Base-by-base conservation (phyloP, 805 yeast species). In the Metschnikowia cubensis region DNA sequence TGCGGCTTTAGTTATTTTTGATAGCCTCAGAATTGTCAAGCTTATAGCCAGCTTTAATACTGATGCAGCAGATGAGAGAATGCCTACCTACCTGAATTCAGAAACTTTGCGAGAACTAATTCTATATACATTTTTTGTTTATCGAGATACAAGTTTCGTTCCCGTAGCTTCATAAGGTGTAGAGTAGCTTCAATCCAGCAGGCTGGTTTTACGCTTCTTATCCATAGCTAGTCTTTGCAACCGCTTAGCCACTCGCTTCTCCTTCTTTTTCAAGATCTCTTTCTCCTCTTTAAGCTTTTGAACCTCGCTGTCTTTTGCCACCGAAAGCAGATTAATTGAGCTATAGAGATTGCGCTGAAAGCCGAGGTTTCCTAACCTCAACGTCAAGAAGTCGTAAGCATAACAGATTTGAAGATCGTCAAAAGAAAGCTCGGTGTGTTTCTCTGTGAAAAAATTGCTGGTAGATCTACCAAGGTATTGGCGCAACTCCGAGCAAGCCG, bases 351-450 rank as follows among this genome's bases (percentile, higher is more conserved):
- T 45, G 50, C 58, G 64, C 49, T 69, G 74, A 38, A 59, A 55
- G n/a, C 53, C 60, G 15, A 71, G 48, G 32, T 63, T 56, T 13
- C 59, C 59, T 51, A 62, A 61, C 25, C 68, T 56, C 5, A 71
- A 57, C 33, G 60, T 66, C 71, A 73, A 69, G 51, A 64, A 56
- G 56, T 74, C 78, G 51, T 65, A 71, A 1, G 76, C 77, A 56
- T 66, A 73, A 42, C 74, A 65, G 13, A 71, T 62, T 17, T 70
- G 65, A 49, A 72, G 45, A n/a, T 71, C 70, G 20, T 63, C 63
- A 42, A 64, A 69, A 4, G 51, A 40, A 2, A 46, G 15, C 14
- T 31, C 45, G 4, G 49, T 46, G 22, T 22, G 20, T 14, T 51
- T 42, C 10, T 48, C 29, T 6, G 34, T 40, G 36, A 53, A 55